Base-by-base conservation (phyloP, 495 filamentous ascomycete genomes). In the Aspergillus leporis region DNA sequence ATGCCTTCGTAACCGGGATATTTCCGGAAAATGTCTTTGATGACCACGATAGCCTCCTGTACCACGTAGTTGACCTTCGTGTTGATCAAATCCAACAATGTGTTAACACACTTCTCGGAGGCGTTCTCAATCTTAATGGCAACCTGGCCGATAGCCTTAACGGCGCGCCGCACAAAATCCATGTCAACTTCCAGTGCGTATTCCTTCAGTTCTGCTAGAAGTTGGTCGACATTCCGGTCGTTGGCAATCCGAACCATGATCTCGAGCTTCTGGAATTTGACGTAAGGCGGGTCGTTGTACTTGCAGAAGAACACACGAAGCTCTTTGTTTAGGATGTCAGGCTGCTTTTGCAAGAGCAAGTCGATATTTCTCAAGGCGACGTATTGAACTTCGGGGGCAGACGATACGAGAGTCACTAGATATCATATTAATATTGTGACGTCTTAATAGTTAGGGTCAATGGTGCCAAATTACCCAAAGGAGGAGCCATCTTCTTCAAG, bases 221-320 rank as follows among this genome's bases (percentile, higher is more conserved):
- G 83, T 69, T 98, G 95, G 61, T 98, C 94, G 43, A 94, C 91
- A 66, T 98, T 98, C 68, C 90, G 91, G 59, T 97, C 92, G 74
- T 96, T 98, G 50, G 94, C 93, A 85, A 98, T 98, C 73, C 95
- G 88, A 16, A 98, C 93, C 94, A 98, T 98, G 57, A 98, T 98
- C 67, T 98, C 94, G 47, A 98, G 85, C 61, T 98, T 98, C 72
- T 97, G 87, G 31, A 98, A 85, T 70, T 98, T 98, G 73, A 98
- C 89, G 67, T 98, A 98, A 16, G 91, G 92, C 1, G 94, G 94
- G 68, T 98, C 94, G 70, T 98, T 97, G 78, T 98, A 98, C 78
- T 98, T 98, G 87, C 94, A 98, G 78, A 98, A 98, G 78, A 98
- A 98, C 2, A 98, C 94, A 49, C 94, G 87, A 52, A 98, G 87